These are phyloP conservation scores for Triadica sebifera DNA, from an alignment of 345 rosid genomes.

Conservation along the genomic window DNA sequence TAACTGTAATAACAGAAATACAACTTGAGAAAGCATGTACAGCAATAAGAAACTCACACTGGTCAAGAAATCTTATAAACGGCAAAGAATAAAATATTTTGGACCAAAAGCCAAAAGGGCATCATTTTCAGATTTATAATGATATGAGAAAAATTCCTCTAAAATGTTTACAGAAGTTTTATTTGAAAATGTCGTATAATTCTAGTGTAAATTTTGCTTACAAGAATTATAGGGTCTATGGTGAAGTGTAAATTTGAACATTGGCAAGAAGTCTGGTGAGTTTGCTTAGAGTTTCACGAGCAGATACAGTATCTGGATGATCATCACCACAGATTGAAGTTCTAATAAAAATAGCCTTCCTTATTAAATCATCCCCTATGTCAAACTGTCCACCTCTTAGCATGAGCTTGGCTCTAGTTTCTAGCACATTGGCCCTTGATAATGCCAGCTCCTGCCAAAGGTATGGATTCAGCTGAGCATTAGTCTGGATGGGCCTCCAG, in stretches of 20 bases:
- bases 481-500: constrained; percentile 84
- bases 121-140: constrained; percentile 14
- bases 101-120: constrained; percentile 8
- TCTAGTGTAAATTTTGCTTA: constrained; percentile 40
- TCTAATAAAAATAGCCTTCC: constrained; percentile 84
- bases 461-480: constrained; percentile 77
- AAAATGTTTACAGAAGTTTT: constrained; percentile 36
- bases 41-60: neutral
- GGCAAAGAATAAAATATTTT: neutral
- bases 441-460: constrained; percentile 96
- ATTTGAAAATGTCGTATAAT: constrained; percentile 42
- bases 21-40: neutral
- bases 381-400: constrained; percentile 78
- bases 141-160: constrained; percentile 25
- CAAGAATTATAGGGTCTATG: constrained; percentile 41
- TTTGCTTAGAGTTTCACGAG: constrained; percentile 80
- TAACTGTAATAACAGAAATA: neutral
- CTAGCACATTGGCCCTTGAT: constrained; percentile 80
- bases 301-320: constrained; percentile 76
- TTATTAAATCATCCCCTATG: constrained; percentile 81
- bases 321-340: constrained; percentile 84
- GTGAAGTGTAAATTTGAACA: constrained; percentile 65
- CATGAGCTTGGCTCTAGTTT: constrained; percentile 90
- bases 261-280: constrained; percentile 75
- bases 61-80: neutral